Percentiles rank a stretch among this genome's conserved stretches.
Evolutionary conservation across 2,329 filamentous ascomycete species (phyloP).

Genomic region (Neonectria ditissima): DNA sequence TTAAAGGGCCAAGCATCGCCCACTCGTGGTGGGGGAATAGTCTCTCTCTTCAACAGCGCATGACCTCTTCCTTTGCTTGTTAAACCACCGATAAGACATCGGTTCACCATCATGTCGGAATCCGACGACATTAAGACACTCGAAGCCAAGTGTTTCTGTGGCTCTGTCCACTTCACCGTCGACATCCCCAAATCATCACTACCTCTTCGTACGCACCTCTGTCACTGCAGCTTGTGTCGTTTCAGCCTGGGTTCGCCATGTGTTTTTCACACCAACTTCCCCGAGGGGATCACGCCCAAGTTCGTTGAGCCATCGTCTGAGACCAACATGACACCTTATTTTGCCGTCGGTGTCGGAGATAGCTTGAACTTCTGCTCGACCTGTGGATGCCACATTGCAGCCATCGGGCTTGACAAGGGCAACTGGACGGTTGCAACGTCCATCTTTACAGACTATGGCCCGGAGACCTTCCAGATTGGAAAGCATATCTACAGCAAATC

Average conservation of each 20-base stretch:
- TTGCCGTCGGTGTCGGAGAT: constrained; percentile 43
- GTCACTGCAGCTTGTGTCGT: constrained; percentile 60
- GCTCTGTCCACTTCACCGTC: constrained; percentile 56
- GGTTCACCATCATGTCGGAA: constrained; percentile 34
- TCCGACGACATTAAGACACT: constrained; percentile 49
- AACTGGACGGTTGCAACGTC: constrained; percentile 55
- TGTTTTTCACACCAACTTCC: constrained; percentile 56
- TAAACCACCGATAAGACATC: background rate
- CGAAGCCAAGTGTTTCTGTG: constrained; percentile 60
- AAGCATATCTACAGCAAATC: constrained; percentile 53
- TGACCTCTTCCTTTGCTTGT: background rate
- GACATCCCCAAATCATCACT: constrained; percentile 53
- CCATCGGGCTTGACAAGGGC: constrained; percentile 47
- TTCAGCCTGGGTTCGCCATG: constrained; percentile 56
- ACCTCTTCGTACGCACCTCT: constrained; percentile 57
- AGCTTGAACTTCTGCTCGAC: constrained; percentile 59
- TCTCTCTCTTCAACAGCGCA: background rate
- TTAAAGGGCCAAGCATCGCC: background rate
- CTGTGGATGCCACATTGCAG: constrained; percentile 60
- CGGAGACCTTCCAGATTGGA: constrained; percentile 50
- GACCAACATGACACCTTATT: constrained; percentile 53
- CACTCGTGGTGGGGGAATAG: background rate
- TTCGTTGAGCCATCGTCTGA: constrained; percentile 56
- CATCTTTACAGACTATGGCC: constrained; percentile 54
- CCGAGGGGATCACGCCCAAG: constrained; percentile 48